Evolutionary conservation across 148 eudicot species (phyloP), one percentile per base, ranked within the genome.

Genomic region (Rhododendron griersonianum): DNA sequence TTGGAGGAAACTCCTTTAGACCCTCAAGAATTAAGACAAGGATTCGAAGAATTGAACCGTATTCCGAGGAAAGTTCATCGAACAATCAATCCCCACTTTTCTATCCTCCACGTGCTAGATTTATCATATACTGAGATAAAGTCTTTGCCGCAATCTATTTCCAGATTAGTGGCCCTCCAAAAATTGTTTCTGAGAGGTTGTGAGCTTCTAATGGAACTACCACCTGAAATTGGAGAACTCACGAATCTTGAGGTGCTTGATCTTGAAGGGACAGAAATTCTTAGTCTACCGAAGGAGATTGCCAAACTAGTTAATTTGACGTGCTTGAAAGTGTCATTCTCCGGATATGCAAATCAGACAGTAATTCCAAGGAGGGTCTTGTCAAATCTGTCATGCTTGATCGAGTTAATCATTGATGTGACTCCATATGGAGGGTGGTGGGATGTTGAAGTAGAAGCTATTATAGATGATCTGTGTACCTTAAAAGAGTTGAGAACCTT

Each of bases 81-180:
- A 16, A 3, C 48, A 47, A 21, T 84, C 86, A 23, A 21, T 84
- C 18, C 21, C 25, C 25, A 39, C 50, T 39, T 77, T 7, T 1
- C 30, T 44, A 10, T 39, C 51, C 50, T 74, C 37, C n/a, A 5
- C 14, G 71, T 51, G 51, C 81, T 84, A 0, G 86, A 84, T 51
- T 75, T 84, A 7, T 84, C 81, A 25, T 30, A 44, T 61, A 44
- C 83, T n/a, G 45, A 55, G 44, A 41, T 85, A 78, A 79, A 78
- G 5, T 78, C 59, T 78, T 78, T 85, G 83, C 87, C 87, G 11
- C 28, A n/a, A 61, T 85, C 87, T n/a, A 85, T 85, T 41, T 85
- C 86, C 37, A 41, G 25, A 9, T 77, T 77, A 44, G 7, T 41
- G 2, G 48, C 48, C 19, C 80, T 77, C 48, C n/a, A 39, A 16